These are phyloP conservation scores for Crucibulum parvulum DNA, from an alignment of 1,284 basidiomycete genomes.

Conservation along the genomic window DNA sequence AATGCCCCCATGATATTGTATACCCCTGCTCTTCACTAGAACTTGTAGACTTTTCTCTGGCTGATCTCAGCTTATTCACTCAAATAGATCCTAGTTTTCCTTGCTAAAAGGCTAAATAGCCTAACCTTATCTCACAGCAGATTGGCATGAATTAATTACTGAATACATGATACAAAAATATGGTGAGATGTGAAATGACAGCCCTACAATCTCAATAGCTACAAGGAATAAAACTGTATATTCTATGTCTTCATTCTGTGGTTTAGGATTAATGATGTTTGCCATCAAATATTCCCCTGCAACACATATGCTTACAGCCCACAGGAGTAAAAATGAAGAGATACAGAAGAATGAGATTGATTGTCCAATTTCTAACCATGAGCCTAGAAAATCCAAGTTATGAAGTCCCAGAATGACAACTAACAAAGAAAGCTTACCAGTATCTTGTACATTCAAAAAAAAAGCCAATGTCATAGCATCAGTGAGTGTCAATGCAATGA, in stretches of 20 bases:
- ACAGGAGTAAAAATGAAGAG: constrained; percentile 79
- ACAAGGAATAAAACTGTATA: too few relatives aligned
- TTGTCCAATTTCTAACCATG: constrained; percentile 91
- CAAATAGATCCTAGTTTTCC: too few relatives aligned
- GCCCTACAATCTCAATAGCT: too few relatives aligned
- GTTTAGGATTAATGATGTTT: constrained; percentile 26
- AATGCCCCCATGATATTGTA: too few relatives aligned
- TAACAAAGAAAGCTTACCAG: constrained; percentile 47
- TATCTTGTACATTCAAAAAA: constrained; percentile 86
- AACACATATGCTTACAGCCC: constrained; percentile 79
- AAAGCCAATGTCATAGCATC: constrained; percentile 89
- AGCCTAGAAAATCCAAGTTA: constrained; percentile 47
- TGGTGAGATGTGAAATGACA: too few relatives aligned
- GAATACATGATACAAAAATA: too few relatives aligned
- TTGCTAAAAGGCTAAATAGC: too few relatives aligned
- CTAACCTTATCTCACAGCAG: too few relatives aligned
- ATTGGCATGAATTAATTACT: too few relatives aligned
- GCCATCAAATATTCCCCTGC: constrained; percentile 72
- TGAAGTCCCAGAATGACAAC: neutral
- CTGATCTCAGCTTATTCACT: too few relatives aligned
- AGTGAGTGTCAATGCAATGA: constrained; percentile 76
- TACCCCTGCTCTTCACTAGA: too few relatives aligned
- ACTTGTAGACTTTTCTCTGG: too few relatives aligned
- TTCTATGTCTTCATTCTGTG: neutral
- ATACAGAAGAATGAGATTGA: constrained; percentile 91